Percentiles rank a stretch among this genome's conserved stretches.
Conservation (phyloP, 2,329 filamentous ascomycete genomes). For the Lachnellula subtilissima region DNA sequence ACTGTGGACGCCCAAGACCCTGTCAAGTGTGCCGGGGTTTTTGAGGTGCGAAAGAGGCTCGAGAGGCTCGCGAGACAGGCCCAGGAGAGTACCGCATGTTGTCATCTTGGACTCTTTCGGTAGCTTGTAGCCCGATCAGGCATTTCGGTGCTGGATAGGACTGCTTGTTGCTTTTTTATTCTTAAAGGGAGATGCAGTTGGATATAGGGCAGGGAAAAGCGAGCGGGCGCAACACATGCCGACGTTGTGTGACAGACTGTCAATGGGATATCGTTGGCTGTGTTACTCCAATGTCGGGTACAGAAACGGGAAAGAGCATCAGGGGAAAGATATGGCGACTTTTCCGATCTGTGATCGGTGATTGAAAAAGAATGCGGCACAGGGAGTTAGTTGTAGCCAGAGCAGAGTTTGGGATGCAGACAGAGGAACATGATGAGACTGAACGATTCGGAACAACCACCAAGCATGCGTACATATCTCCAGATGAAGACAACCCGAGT, state of each 20-base stretch:
- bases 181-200: no score
- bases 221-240: not conserved
- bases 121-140: no score
- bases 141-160: no score
- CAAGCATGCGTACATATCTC: no score
- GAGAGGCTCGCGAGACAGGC: no score
- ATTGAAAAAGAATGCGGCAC: not conserved
- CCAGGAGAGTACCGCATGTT: no score
- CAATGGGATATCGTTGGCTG: not conserved
- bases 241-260: not conserved
- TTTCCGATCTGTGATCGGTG: not conserved
- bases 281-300: not conserved
- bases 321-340: not conserved
- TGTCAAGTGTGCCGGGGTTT: no score
- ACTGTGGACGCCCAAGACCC: conserved; percentile 1
- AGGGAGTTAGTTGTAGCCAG: not conserved
- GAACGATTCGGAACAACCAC: no score
- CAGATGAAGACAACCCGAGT: no score
- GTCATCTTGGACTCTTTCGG: no score
- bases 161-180: no score
- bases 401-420: not conserved
- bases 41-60: no score
- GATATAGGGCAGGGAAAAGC: not conserved
- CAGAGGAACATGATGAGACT: not conserved
- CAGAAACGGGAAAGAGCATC: not conserved